Conservation (phyloP, 441 rosid genomes). For the Kokia cookei region DNA sequence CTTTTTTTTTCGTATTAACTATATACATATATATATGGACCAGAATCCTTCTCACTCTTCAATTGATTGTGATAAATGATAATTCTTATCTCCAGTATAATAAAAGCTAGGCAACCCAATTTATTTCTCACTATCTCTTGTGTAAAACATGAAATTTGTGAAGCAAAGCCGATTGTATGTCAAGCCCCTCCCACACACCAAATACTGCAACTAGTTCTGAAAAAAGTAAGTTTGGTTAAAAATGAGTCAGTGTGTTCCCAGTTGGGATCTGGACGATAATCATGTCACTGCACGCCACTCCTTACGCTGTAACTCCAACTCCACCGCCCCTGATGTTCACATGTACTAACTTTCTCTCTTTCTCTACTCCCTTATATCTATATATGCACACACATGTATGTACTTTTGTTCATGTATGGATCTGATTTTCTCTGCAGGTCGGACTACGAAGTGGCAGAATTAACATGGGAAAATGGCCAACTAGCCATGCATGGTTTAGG, state of each 20-base stretch:
- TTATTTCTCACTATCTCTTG: not conserved
- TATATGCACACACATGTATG: too few relatives aligned
- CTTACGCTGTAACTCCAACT: conserved; percentile 31
- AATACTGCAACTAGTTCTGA: not conserved
- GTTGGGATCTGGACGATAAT: conserved; percentile 53
- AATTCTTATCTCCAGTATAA: not conserved
- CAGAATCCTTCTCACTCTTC: not conserved
- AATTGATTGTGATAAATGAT: not conserved
- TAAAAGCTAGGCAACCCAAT: not conserved
- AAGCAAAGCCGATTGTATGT: not conserved
- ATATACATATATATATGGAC: conserved; percentile 4
- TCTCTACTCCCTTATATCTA: too few relatives aligned
- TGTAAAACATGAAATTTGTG: not conserved
- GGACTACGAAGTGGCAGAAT: conserved; percentile 77
- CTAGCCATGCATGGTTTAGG: conserved; percentile 73
- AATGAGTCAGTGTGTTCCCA: conserved; percentile 89
- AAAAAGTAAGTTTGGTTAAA: not conserved
- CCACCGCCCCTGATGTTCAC: conserved; percentile 33
- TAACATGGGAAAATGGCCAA: conserved; percentile 94
- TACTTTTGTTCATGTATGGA: too few relatives aligned
- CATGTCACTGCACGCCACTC: conserved; percentile 22
- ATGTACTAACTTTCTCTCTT: conserved; percentile 21
- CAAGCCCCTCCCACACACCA: not conserved
- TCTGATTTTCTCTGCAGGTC: conserved; percentile 32
- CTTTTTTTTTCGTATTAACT: too few relatives aligned